These are phyloP conservation scores for Xylariaceae sp. DNA, from an alignment of 2,329 filamentous ascomycete species.

Conservation along the genomic window DNA sequence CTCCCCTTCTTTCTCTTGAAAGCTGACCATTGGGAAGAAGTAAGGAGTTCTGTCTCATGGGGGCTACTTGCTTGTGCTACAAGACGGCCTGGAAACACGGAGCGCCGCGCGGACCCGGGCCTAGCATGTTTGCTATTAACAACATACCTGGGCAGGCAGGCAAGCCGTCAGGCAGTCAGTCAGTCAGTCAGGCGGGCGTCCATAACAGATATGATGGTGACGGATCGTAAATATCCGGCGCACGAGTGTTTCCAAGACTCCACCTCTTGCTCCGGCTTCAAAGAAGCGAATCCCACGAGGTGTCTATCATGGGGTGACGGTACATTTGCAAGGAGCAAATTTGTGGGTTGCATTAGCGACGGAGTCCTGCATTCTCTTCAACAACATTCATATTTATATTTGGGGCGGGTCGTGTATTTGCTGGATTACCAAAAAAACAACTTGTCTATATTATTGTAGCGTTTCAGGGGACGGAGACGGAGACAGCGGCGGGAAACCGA, in stretches of 20 bases:
- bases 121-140: slow-evolving; percentile 8
- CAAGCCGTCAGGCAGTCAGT: too few species aligned
- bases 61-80: neutral
- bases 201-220: slow-evolving; percentile 3
- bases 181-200: slow-evolving; percentile 1
- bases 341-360: slow-evolving; percentile 16
- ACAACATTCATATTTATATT: neutral
- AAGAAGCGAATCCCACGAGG: neutral
- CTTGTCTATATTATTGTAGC: neutral
- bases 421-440: neutral
- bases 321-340: slow-evolving; percentile 1
- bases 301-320: slow-evolving; percentile 8
- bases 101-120: slow-evolving; percentile 25
- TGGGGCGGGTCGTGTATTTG: slow-evolving; percentile 1
- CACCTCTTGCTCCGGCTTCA: neutral
- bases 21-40: neutral
- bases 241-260: neutral
- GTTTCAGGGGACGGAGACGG: neutral
- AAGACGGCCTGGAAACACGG: slow-evolving; percentile 19
- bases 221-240: neutral
- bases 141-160: too few species aligned
- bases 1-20: neutral
- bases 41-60: neutral
- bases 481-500: too few species aligned
- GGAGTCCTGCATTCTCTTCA: slow-evolving; percentile 12